Percentiles rank a stretch among this genome's conserved stretches.
These are phyloP conservation scores for Cryptococcus maquisensis DNA, from an alignment of 1,284 basidiomycete genomes.

Conservation along the genomic window DNA sequence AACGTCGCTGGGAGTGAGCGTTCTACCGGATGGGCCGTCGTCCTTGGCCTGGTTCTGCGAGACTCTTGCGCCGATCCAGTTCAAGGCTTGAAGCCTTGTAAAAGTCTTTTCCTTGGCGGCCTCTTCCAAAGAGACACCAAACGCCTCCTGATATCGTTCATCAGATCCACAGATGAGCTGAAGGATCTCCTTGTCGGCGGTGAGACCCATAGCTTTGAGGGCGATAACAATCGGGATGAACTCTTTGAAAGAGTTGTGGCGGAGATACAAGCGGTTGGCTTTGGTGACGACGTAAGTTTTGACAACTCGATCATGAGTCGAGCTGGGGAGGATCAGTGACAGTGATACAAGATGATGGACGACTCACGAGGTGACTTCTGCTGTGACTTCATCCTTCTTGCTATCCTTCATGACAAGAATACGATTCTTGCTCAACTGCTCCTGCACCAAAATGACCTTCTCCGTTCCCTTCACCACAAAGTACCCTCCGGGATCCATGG, in stretches of 20 bases:
- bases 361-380: conserved; percentile 91
- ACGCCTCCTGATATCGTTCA: conserved; percentile 81
- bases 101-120: conserved; percentile 72
- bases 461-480: conserved; percentile 99
- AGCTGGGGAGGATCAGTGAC: conserved; percentile 53
- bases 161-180: conserved; percentile 90
- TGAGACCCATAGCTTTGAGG: conserved; percentile 92
- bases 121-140: conserved; percentile 91
- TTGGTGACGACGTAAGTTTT: conserved; percentile 98
- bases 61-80: conserved; percentile 89
- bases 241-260: conserved; percentile 98
- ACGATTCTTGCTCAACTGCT: conserved; percentile 97
- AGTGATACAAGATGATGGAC: neutral
- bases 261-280: conserved; percentile 87
- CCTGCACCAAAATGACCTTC: conserved; percentile 98
- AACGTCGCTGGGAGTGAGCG: conserved; percentile 86
- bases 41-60: conserved; percentile 67
- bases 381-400: conserved; percentile 87
- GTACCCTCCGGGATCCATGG: conserved; percentile 96
- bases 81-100: conserved; percentile 89
- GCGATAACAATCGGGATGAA: conserved; percentile 95
- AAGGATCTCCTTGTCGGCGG: conserved; percentile 97
- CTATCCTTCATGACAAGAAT: conserved; percentile 96
- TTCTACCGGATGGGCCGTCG: conserved; percentile 51
- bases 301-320: conserved; percentile 96